These are phyloP conservation scores for Glycine soja DNA, from an alignment of 306 rosid species.

Conservation along the genomic window DNA sequence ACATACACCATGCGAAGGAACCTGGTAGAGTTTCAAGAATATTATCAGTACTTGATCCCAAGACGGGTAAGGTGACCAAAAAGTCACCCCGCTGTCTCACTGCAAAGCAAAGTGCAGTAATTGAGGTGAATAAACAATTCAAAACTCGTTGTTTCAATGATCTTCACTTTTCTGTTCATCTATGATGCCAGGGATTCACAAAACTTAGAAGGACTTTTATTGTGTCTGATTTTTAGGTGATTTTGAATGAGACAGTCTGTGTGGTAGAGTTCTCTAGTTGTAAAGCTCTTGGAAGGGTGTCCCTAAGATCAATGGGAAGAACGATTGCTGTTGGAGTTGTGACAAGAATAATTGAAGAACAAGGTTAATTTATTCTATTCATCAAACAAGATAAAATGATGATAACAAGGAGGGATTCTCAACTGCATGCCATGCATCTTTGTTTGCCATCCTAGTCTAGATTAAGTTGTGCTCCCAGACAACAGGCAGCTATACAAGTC, in stretches of 20 bases:
- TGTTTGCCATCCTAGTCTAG: constrained; percentile 33
- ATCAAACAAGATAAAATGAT: background rate
- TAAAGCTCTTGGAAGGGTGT: constrained; percentile 87
- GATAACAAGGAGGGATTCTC: constrained; percentile 30
- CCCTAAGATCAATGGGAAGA: constrained; percentile 81
- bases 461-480: constrained; percentile 32
- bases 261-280: constrained; percentile 74
- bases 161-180: background rate
- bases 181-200: background rate
- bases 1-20: constrained; percentile 87
- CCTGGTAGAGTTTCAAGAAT: constrained; percentile 79
- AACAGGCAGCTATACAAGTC: constrained; percentile 23
- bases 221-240: constrained; percentile 64
- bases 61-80: constrained; percentile 86
- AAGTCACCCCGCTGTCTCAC: constrained; percentile 86
- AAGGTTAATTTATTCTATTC: constrained; percentile 39
- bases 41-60: constrained; percentile 76
- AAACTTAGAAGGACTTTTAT: constrained; percentile 22
- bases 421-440: constrained; percentile 6
- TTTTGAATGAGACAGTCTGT: constrained; percentile 75
- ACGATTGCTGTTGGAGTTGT: constrained; percentile 87
- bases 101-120: constrained; percentile 85
- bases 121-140: constrained; percentile 71
- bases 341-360: constrained; percentile 68
- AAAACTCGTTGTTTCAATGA: constrained; percentile 11